Conservation (phyloP, 1,284 basidiomycete species). For the Waitea zeae region DNA sequence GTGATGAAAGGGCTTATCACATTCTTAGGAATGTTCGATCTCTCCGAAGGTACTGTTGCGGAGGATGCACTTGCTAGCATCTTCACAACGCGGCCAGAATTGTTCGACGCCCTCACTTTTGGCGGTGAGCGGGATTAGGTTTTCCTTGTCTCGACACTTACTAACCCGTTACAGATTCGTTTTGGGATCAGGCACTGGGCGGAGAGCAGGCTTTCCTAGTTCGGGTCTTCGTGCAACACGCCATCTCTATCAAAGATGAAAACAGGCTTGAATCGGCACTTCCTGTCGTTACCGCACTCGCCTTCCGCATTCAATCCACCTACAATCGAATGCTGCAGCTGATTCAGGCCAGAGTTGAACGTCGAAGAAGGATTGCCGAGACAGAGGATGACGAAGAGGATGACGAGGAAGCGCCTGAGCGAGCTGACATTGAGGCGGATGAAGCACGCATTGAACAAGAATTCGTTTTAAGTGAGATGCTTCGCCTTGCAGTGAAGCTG, state of each 20-base stretch:
- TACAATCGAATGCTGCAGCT: slow-evolving; percentile 55
- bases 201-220: slow-evolving; percentile 77
- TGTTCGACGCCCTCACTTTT: slow-evolving; percentile 55
- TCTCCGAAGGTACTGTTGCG: slow-evolving; percentile 37
- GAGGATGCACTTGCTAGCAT: slow-evolving; percentile 52
- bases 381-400: slow-evolving; percentile 25
- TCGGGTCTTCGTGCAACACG: slow-evolving; percentile 76
- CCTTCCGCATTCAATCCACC: slow-evolving; percentile 68
- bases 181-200: slow-evolving; percentile 53
- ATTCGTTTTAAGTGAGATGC: slow-evolving; percentile 69
- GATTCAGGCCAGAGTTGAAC: slow-evolving; percentile 24
- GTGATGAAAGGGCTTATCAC: slow-evolving; percentile 12
- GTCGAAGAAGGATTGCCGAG: slow-evolving; percentile 3
- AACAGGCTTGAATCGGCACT: slow-evolving; percentile 57
- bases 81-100: slow-evolving; percentile 40
- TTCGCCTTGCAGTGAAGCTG: slow-evolving; percentile 67
- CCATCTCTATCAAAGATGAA: slow-evolving; percentile 46
- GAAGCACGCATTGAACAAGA: slow-evolving; percentile 46
- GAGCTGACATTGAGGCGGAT: slow-evolving; percentile 23
- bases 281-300: slow-evolving; percentile 82
- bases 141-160: background rate
- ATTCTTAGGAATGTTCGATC: slow-evolving; percentile 49
- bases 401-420: slow-evolving; percentile 17
- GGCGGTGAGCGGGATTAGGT: slow-evolving; percentile 29
- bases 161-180: slow-evolving; percentile 31